Base-by-base conservation (phyloP, 768 basidiomycete genomes). In the Exidia glandulosa region DNA sequence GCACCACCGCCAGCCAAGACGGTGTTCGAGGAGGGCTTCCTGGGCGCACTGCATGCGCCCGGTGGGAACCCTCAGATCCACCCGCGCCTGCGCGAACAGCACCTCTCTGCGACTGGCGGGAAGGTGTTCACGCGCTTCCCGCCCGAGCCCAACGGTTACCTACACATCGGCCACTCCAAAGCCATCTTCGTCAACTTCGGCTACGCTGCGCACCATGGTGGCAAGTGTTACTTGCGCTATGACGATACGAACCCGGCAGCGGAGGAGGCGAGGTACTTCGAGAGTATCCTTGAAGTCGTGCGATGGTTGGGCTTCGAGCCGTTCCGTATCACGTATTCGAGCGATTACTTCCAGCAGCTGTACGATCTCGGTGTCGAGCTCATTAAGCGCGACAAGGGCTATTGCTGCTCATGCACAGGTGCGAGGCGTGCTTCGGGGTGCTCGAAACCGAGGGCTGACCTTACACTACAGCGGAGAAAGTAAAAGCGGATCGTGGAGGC, bases 241-340 rank as follows among this genome's bases (percentile, higher is more conserved):
- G 96, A 99, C 69, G 96, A 99, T 72, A 99, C 96, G 32, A 99
- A 99, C 71, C 96, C 96, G 0, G 94, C 96, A 74, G 93, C 93
- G 60, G 96, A 99, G 71, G 96, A 99, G 75, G 93, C 83, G 34
- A 78, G 83, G 64, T 99, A 96, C 72, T 98, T 98, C 65, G 94
- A 95, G 70, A 95, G 90, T 62, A 97, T 98, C 60, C 75, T 98
- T 68, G 94, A 97, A 74, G 91, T 87, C 67, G 81, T 98, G 34
- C 81, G 94, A 63, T 99, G 96, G 96, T 79, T 99, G 23, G 96
- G 96, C 1, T 99, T 84, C 67, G 95, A 98, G 70, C 96, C 96
- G 3, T 98, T 90, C 90, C 91, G 91, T 73, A 94, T 99, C 77
- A 98, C 96, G 3, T 98, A 98, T 74, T 97, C 95, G 55, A 96